These are phyloP conservation scores for Colletotrichum nymphaeae DNA, from an alignment of 2,329 filamentous ascomycete genomes.

Conservation along the genomic window DNA sequence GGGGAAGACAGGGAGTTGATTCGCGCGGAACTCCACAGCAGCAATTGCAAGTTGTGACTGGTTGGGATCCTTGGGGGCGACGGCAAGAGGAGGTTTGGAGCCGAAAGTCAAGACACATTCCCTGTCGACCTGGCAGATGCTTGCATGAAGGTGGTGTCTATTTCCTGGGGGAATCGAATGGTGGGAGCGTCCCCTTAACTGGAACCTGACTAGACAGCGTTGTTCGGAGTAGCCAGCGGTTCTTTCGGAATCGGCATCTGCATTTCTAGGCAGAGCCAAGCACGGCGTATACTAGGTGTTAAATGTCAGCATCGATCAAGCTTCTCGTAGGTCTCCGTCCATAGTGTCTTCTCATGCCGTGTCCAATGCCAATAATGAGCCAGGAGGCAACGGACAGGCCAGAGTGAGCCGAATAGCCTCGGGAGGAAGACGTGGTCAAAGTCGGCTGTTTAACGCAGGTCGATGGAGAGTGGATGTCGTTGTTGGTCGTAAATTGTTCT, in stretches of 20 bases:
- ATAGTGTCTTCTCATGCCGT: neutral
- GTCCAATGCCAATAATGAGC: neutral
- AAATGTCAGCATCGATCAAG: neutral
- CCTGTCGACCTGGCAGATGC: slow-evolving; percentile 1
- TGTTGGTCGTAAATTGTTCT: neutral
- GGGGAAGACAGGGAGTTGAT: slow-evolving; percentile 34
- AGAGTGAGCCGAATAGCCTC: neutral
- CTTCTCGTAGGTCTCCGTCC: neutral
- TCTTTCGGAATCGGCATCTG: neutral
- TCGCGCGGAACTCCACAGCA: slow-evolving; percentile 33
- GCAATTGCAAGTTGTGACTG: neutral
- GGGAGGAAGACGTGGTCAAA: neutral
- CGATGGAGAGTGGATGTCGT: neutral
- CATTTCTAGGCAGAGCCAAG: neutral
- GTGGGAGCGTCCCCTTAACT: neutral
- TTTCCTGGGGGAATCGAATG: neutral
- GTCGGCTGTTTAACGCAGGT: neutral
- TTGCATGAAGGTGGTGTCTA: slow-evolving; percentile 14
- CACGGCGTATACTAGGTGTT: neutral
- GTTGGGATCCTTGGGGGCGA: neutral
- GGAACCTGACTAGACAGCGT: neutral
- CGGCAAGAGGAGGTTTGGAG: slow-evolving; percentile 24
- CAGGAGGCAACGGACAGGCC: neutral
- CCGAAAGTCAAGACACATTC: slow-evolving; percentile 20
- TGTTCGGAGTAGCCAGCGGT: neutral